Evolutionary conservation across 208 protist species (phyloP).

Genomic region (Crithidia sp.): DNA sequence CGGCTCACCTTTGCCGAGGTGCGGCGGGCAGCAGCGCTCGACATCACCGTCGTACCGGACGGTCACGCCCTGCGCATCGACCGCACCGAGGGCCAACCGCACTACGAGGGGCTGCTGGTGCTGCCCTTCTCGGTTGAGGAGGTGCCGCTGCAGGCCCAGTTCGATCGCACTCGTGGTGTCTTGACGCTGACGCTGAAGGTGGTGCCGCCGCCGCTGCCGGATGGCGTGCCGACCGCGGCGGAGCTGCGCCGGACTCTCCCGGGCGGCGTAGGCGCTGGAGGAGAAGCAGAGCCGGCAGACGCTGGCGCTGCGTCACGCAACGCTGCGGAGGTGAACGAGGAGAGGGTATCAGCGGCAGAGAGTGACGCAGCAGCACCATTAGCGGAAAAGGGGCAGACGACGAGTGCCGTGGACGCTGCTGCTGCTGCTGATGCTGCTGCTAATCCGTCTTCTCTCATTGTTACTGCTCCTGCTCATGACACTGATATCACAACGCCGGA

Average conservation of each 20-base stretch:
- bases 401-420: too few species aligned
- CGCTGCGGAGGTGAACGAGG: not conserved
- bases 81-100: constrained; percentile 40
- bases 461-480: not conserved
- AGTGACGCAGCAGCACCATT: not conserved
- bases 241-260: constrained; percentile 38
- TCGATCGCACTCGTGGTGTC: constrained; percentile 52
- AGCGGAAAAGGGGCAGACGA: too few species aligned
- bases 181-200: constrained; percentile 80
- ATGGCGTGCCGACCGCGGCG: constrained; percentile 40
- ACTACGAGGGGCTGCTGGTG: constrained; percentile 65
- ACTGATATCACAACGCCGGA: constrained; percentile 9
- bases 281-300: not conserved
- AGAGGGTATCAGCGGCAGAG: not conserved
- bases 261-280: constrained; percentile 11
- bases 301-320: not conserved
- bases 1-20: constrained; percentile 72
- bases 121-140: constrained; percentile 83
- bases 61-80: constrained; percentile 56
- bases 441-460: too few species aligned
- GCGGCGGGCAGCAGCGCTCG: constrained; percentile 53
- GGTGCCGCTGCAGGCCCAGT: constrained; percentile 65
- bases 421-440: too few species aligned
- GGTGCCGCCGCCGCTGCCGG: constrained; percentile 58
- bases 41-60: constrained; percentile 66